A percentile compares a stretch with the other conserved stretches of the same genome.
Conservation (phyloP, 805 yeast species). For the Barnettozyma populi region DNA sequence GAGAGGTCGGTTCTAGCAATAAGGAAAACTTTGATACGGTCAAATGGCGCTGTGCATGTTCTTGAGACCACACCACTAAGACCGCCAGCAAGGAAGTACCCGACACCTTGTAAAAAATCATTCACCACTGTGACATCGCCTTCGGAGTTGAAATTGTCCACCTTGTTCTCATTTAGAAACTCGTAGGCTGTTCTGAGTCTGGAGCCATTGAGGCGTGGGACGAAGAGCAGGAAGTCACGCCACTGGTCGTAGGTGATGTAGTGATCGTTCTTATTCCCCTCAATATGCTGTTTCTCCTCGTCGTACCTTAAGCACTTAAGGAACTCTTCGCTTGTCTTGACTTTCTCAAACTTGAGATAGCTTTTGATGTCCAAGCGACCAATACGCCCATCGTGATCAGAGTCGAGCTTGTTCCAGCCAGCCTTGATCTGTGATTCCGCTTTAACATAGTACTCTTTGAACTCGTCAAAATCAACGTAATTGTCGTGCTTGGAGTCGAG, state of each 20-base stretch:
- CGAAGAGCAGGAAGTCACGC: constrained; percentile 71
- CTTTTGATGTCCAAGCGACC: constrained; percentile 58
- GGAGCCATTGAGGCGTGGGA: constrained; percentile 77
- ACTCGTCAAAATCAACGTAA: constrained; percentile 57
- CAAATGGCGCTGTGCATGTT: constrained; percentile 96
- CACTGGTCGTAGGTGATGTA: constrained; percentile 80
- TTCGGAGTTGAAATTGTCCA: constrained; percentile 81
- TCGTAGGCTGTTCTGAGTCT: constrained; percentile 76
- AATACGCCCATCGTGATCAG: constrained; percentile 67
- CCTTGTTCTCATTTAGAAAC: constrained; percentile 67
- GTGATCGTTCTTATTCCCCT: constrained; percentile 34
- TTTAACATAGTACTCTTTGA: constrained; percentile 52
- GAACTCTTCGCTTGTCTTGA: constrained; percentile 51
- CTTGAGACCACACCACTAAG: constrained; percentile 92
- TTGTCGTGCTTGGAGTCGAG: constrained; percentile 56
- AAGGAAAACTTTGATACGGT: constrained; percentile 86
- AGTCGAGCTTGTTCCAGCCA: constrained; percentile 66
- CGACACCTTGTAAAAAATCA: constrained; percentile 77
- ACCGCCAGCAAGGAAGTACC: constrained; percentile 93
- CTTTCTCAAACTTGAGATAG: constrained; percentile 46
- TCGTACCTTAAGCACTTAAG: constrained; percentile 31
- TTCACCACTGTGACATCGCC: constrained; percentile 86
- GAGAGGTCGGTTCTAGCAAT: constrained; percentile 85
- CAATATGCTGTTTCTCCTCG: constrained; percentile 36
- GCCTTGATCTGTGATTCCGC: constrained; percentile 68